Conservation (phyloP, 768 basidiomycete species). For the Kockovaella imperatae region DNA sequence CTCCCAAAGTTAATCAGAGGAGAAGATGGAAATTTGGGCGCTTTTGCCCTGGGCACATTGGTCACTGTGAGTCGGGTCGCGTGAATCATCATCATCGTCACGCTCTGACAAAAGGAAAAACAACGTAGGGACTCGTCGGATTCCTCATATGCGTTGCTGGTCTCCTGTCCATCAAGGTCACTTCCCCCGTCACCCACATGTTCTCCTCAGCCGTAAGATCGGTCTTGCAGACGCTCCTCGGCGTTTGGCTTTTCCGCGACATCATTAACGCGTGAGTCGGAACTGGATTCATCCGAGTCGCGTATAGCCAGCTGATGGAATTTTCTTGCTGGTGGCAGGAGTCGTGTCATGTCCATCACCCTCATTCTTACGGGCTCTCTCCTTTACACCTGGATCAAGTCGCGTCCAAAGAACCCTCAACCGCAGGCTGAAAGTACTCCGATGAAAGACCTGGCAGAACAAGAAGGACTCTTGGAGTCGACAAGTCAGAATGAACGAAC, state of each 20-base stretch:
- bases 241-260: constrained; percentile 20
- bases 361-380: constrained; percentile 18
- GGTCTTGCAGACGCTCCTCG: constrained; percentile 22
- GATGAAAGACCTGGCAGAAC: neutral
- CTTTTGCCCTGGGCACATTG: constrained; percentile 16
- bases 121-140: constrained; percentile 10
- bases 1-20: constrained; percentile 7
- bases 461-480: constrained; percentile 1
- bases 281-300: neutral
- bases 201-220: constrained; percentile 24
- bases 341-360: constrained; percentile 18
- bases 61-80: constrained; percentile 15
- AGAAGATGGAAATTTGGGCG: constrained; percentile 5
- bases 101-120: neutral
- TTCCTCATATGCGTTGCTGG: constrained; percentile 93
- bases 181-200: constrained; percentile 92
- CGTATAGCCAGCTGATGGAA: neutral
- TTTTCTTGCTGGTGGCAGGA: constrained; percentile 1
- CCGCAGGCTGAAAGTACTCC: neutral
- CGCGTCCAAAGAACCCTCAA: neutral
- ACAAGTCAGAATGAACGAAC: too few relatives aligned
- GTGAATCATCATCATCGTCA: neutral
- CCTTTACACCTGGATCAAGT: constrained; percentile 18
- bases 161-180: constrained; percentile 86
- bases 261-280: constrained; percentile 18